Evolutionary conservation across 345 rosid species (phyloP), one percentile per base, ranked within the genome.

Genomic region (Corchorus olitorius): DNA sequence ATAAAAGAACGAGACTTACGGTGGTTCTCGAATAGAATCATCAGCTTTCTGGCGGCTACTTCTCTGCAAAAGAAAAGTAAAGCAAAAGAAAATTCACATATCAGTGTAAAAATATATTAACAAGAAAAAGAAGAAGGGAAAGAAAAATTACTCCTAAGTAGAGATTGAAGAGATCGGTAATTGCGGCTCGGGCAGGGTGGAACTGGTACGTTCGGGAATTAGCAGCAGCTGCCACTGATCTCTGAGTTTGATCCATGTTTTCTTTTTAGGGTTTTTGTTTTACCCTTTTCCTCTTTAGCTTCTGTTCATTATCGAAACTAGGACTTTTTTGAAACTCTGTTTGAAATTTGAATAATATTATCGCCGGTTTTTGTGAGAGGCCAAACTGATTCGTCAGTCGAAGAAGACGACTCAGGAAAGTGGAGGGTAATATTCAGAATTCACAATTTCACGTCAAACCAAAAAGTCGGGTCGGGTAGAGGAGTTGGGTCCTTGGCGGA

Each of bases 141-240:
- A 10, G 1, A 17, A 41, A 27, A 46, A 53, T 71, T 81, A 92
- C 97, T 74, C 99, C 99, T 70, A 97, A 82, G 83, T 94, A 90
- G 86, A 90, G 91, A 80, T 91, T 94, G 85, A 97, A 92, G 81
- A 93, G 97, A 81, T 96, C 98, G 77, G 83, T 52, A 59, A 92
- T 89, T 76, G 97, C 92, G 54, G 89, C 50, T 72, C 94, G 90
- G 55, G 93, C 93, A 1, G 97, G 93, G 62, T 90, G 97, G 76
- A 87, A 81, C 80, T 88, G 99, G 88, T 83, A 89, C 17, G 91
- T 73, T 64, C 97, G 86, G 15, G 98, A 85, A 53, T 61, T 74
- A 27, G 94, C 76, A 10, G 93, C 74, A 10, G 91, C 67, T 39
- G 90, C 73, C 1, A 81, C 79, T 73, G 91, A 78, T 81, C 96